Conservation (phyloP, 2,329 filamentous ascomycete genomes). For the Helminthosporium solani region DNA sequence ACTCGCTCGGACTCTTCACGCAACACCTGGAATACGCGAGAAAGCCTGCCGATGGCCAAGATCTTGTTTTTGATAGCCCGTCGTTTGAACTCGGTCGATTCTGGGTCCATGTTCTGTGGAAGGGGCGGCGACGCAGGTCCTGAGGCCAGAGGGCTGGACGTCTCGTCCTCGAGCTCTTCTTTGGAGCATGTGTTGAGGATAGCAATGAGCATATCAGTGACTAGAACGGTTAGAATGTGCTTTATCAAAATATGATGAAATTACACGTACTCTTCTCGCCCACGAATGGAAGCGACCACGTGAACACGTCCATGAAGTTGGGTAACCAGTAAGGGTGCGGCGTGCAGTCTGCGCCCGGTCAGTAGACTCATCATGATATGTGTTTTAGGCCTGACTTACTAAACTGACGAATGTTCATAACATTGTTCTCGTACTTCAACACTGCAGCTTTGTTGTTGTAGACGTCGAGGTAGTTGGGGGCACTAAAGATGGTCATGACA, state of each 20-base stretch:
- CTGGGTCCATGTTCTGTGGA: conserved; percentile 64
- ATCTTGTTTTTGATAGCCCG: conserved; percentile 99
- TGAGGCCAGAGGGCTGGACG: conserved; percentile 69
- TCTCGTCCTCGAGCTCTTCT: conserved; percentile 88
- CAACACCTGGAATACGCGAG: conserved; percentile 96
- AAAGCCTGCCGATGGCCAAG: conserved; percentile 91
- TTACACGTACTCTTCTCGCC: conserved; percentile 71
- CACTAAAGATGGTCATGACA: conserved; percentile 99
- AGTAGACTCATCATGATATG: conserved; percentile 5
- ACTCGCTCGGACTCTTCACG: conserved; percentile 96
- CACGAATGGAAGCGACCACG: conserved; percentile 98
- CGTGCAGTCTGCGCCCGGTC: conserved; percentile 67
- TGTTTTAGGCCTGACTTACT: conserved; percentile 46
- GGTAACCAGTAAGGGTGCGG: conserved; percentile 99
- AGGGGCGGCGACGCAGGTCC: conserved; percentile 75
- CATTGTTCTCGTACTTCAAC: conserved; percentile 99
- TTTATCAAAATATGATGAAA: not conserved
- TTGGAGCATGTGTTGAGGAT: conserved; percentile 99
- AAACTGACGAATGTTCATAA: conserved; percentile 99
- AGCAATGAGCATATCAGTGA: conserved; percentile 98
- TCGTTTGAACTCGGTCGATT: conserved; percentile 90
- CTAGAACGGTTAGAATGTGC: conserved; percentile 27
- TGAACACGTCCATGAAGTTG: conserved; percentile 99
- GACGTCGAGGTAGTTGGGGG: conserved; percentile 96
- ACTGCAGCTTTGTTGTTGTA: conserved; percentile 99